Evolutionary conservation across 257 asterid species (phyloP).

Genomic region (Capsicum baccatum): DNA sequence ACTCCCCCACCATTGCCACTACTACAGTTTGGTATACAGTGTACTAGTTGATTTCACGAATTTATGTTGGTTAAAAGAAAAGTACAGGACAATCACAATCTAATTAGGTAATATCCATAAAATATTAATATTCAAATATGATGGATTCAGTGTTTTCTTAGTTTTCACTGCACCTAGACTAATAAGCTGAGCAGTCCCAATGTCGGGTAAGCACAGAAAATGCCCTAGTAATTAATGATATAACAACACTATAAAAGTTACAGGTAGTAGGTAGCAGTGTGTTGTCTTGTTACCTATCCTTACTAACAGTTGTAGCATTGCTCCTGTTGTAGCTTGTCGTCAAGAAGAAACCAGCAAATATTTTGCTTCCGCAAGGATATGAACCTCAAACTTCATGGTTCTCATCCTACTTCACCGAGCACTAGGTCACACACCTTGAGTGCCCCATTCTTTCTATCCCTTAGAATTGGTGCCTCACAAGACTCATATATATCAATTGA

Average conservation of each 20-base stretch:
- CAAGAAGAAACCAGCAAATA: background rate
- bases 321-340: no score
- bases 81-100: background rate
- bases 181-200: background rate
- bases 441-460: background rate
- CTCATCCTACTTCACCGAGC: background rate
- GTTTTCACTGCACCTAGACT: conserved; percentile 10
- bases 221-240: background rate
- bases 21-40: conserved; percentile 14
- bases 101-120: background rate
- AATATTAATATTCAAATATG: background rate
- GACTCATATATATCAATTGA: background rate
- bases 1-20: background rate
- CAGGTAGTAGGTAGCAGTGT: no score
- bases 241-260: background rate
- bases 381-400: background rate
- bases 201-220: background rate
- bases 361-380: background rate
- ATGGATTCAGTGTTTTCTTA: background rate
- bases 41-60: background rate
- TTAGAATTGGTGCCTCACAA: background rate
- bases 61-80: background rate
- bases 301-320: no score
- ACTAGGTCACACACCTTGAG: background rate
- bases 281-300: no score